Evolutionary conservation across 108 stramenopile genomes (phyloP).

Genomic region (Skeletonema grethae): DNA sequence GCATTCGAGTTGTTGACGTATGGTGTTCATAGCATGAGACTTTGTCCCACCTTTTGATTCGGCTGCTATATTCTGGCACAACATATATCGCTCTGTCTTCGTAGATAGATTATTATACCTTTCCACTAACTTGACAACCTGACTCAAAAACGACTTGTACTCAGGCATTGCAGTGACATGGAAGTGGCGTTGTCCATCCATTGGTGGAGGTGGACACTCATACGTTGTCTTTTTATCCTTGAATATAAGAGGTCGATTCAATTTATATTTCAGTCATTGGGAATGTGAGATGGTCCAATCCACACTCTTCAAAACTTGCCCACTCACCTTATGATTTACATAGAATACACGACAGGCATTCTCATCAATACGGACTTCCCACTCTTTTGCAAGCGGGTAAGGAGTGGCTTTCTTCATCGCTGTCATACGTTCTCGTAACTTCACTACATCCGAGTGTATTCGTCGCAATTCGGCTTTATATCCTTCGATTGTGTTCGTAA

Average conservation of each 20-base stretch:
- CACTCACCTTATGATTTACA: conserved; percentile 75
- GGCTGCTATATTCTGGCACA: conserved; percentile 37
- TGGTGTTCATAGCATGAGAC: conserved; percentile 41
- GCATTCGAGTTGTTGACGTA: conserved; percentile 67
- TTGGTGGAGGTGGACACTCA: conserved; percentile 82
- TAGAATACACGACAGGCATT: conserved; percentile 68
- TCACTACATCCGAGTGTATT: conserved; percentile 62
- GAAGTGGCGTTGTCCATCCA: conserved; percentile 69
- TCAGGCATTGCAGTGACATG: conserved; percentile 78
- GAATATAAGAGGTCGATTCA: neutral
- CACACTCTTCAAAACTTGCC: neutral
- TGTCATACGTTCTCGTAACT: conserved; percentile 63
- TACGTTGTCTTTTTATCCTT: conserved; percentile 71
- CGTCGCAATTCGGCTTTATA: conserved; percentile 65
- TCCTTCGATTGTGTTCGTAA: conserved; percentile 73
- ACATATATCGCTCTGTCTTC: conserved; percentile 67
- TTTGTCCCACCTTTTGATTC: conserved; percentile 25
- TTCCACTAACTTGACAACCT: conserved; percentile 81
- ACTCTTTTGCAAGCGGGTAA: conserved; percentile 79
- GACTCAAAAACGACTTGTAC: conserved; percentile 63
- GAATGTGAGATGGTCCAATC: neutral
- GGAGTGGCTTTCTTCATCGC: conserved; percentile 68
- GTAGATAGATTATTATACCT: conserved; percentile 65
- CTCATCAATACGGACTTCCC: conserved; percentile 94
- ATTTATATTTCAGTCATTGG: neutral